Conservation (phyloP, 768 basidiomycete genomes). For the Clavaria fumosa region DNA sequence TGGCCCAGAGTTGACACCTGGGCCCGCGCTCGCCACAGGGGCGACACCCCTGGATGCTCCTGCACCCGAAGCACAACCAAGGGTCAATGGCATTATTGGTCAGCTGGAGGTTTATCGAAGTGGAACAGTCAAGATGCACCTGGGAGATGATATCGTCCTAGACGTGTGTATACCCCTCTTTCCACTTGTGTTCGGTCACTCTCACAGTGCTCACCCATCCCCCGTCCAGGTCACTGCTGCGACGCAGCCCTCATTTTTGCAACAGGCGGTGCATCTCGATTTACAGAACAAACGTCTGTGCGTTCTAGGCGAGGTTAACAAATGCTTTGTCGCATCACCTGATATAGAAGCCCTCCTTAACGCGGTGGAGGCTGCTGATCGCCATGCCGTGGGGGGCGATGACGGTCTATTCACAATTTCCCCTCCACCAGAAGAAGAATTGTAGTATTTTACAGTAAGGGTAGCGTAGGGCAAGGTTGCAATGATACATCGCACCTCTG, state of each 20-base stretch:
- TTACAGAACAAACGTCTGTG: slow-evolving; percentile 37
- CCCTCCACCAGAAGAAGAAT: too few species aligned
- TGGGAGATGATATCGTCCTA: slow-evolving; percentile 67
- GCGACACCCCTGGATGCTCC: slow-evolving; percentile 14
- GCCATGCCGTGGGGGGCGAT: too few species aligned
- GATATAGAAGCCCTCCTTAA: slow-evolving; percentile 61
- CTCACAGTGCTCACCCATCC: too few species aligned
- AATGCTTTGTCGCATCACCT: slow-evolving; percentile 72
- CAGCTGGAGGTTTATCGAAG: slow-evolving; percentile 74
- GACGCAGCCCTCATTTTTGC: slow-evolving; percentile 76
- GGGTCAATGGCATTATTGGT: slow-evolving; percentile 66
- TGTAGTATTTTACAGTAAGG: too few species aligned
- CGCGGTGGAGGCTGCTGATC: slow-evolving; percentile 44
- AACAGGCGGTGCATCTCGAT: slow-evolving; percentile 72
- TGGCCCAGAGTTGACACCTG: slow-evolving; percentile 14
- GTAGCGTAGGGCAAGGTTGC: too few species aligned
- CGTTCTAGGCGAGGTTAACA: slow-evolving; percentile 77
- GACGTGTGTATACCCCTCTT: slow-evolving; percentile 47
- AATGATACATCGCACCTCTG: too few species aligned
- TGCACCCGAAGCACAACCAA: slow-evolving; percentile 18
- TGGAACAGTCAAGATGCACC: slow-evolving; percentile 74
- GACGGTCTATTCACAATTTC: too few species aligned
- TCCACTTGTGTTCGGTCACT: slow-evolving; percentile 1
- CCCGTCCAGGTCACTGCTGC: slow-evolving; percentile 66
- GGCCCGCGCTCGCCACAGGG: too few species aligned